Percentiles rank a stretch among this genome's conserved stretches.
phyloP scores from a whole-genome alignment of 208 protist species.

The Trypanosoma avium region DNA sequence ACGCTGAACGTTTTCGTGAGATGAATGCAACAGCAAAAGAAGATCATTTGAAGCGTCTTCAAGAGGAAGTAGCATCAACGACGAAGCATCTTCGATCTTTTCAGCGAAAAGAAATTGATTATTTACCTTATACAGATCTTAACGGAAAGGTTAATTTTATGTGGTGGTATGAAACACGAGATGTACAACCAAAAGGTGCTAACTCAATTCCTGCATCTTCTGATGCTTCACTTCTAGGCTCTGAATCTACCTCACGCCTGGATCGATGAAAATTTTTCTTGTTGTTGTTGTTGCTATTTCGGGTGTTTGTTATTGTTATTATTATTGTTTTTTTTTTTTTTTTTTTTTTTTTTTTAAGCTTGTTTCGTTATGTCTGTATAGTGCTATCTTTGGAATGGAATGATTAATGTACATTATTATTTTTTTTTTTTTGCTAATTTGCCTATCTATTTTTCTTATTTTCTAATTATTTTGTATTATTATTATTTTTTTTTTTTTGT shows the following conservation, averaged over 20 bases:
- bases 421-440: slow-evolving; percentile 18
- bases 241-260: slow-evolving; percentile 4
- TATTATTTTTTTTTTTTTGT: slow-evolving; percentile 6
- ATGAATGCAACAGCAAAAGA: slow-evolving; percentile 72
- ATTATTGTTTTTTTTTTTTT: slow-evolving; percentile 3
- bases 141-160: slow-evolving; percentile 94
- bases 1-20: slow-evolving; percentile 54
- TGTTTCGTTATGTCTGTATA: no score
- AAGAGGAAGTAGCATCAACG: slow-evolving; percentile 66
- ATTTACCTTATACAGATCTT: slow-evolving; percentile 90
- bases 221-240: neutral
- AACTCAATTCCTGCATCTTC: slow-evolving; percentile 39
- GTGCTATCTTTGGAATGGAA: no score
- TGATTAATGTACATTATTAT: slow-evolving; percentile 18
- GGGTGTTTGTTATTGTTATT: neutral
- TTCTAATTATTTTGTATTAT: slow-evolving; percentile 19
- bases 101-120: slow-evolving; percentile 87
- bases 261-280: slow-evolving; percentile 8
- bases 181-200: slow-evolving; percentile 23
- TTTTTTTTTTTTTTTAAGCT: no score
- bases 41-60: slow-evolving; percentile 59
- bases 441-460: slow-evolving; percentile 16
- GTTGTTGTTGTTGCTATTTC: neutral
- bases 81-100: slow-evolving; percentile 71
- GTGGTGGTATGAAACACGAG: slow-evolving; percentile 92